Conservation (phyloP, 2,329 filamentous ascomycete genomes). For the Thelonectria blattea region DNA sequence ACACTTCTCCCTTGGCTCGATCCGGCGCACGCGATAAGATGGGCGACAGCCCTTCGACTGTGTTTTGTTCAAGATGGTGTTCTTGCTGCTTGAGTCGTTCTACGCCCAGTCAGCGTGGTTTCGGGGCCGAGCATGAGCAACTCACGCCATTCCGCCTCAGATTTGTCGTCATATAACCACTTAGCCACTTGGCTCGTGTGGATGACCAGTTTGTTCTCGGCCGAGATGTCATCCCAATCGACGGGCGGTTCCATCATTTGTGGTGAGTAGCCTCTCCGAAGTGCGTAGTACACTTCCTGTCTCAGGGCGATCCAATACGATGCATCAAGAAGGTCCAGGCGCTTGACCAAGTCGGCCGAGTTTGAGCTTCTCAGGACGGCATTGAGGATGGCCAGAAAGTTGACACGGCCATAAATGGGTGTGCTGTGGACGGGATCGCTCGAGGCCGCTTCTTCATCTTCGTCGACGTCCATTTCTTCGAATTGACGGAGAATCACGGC, state of each 20-base stretch:
- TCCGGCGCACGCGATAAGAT: conserved; percentile 25
- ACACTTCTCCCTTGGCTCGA: conserved; percentile 22
- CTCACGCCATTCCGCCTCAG: conserved; percentile 29
- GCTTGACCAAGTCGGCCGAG: conserved; percentile 20
- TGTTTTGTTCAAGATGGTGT: conserved; percentile 18
- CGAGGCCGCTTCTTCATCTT: conserved; percentile 12
- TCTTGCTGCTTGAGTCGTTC: conserved; percentile 29
- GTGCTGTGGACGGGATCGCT: background rate
- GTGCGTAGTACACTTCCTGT: conserved; percentile 29
- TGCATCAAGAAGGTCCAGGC: conserved; percentile 14
- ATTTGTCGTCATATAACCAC: conserved; percentile 27
- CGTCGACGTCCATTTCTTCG: conserved; percentile 31
- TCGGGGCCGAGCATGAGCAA: background rate
- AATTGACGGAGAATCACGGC: conserved; percentile 30
- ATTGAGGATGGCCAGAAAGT: conserved; percentile 29
- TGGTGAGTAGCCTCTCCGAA: conserved; percentile 23
- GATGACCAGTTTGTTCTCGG: conserved; percentile 28
- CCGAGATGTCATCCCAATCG: conserved; percentile 29
- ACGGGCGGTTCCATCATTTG: conserved; percentile 31
- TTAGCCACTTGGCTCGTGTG: conserved; percentile 30
- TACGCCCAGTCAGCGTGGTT: background rate
- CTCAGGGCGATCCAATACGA: conserved; percentile 33
- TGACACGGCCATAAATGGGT: conserved; percentile 7
- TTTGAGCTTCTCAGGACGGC: conserved; percentile 28
- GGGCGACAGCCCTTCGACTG: background rate